Conservation (phyloP, 371 early-diverging fungal species). For the Zancudomyces culisetae region DNA sequence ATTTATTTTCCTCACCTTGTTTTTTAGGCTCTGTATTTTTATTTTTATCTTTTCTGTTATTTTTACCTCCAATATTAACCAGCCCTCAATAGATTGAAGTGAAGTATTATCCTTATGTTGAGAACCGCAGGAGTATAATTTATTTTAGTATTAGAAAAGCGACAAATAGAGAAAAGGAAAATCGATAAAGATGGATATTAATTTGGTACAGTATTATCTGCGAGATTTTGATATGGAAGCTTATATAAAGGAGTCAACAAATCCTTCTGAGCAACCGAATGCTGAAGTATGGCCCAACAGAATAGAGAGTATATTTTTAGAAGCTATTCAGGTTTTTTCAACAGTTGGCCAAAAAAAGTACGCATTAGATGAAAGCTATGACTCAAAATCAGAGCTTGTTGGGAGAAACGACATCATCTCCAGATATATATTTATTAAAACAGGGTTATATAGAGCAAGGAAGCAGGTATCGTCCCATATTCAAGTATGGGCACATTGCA, state of each 20-base stretch:
- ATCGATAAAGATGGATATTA: conserved; percentile 12
- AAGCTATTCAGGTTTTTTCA: conserved; percentile 22
- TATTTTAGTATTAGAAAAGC: background rate
- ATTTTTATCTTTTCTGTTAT: background rate
- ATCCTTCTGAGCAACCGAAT: conserved; percentile 6
- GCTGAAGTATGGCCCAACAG: conserved; percentile 50
- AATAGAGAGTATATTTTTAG: conserved; percentile 45
- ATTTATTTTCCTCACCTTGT: no score
- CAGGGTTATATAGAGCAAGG: conserved; percentile 38
- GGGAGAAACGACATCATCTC: conserved; percentile 59
- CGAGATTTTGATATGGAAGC: conserved; percentile 8
- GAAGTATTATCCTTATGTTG: background rate
- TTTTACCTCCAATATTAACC: background rate
- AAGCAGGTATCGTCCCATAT: conserved; percentile 68
- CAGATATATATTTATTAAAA: conserved; percentile 46
- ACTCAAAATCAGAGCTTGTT: conserved; percentile 33
- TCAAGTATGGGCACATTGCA: conserved; percentile 57
- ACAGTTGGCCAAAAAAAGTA: conserved; percentile 21
- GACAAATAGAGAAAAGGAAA: background rate
- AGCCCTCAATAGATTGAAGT: background rate
- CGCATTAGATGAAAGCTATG: conserved; percentile 12
- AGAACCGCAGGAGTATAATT: background rate
- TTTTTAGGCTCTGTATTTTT: background rate
- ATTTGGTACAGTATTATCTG: conserved; percentile 12
- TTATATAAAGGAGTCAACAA: conserved; percentile 13